Evolutionary conservation across 2,329 filamentous ascomycete species (phyloP), one percentile per base, ranked within the genome.

Genomic region (Verticillium dahliae): DNA sequence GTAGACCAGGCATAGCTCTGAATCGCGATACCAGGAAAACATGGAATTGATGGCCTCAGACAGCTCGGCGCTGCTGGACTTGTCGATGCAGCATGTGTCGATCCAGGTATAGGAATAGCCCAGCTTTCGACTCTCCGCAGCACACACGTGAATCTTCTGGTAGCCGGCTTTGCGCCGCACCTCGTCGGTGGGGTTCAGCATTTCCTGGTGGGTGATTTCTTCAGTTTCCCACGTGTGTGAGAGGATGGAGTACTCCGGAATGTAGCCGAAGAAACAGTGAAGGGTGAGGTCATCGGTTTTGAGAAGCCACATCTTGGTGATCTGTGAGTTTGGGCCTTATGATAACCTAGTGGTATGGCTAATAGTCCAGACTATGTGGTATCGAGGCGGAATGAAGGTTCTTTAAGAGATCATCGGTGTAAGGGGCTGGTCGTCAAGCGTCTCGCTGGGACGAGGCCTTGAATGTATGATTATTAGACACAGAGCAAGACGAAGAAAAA

Each of bases 221-320:
- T 71, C 69, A 4, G 61, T 33, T 11, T 62, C 65, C 67, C 69
- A 71, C n/a, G 69, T 70, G 61, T 73, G 71, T 11, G 71, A 72
- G 27, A 73, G 62, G 38, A 73, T 71, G 59, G 69, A 69, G 60
- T 72, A 73, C 50, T 63, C 58, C 4, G 71, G 70, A 2, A 1
- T 11, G 13, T 2, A 18, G 18, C 45, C 18, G 45, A 50, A 7
- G 11, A 50, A 50, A 18, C 7, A 50, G 18, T 50, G 45, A 4
- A 50, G 45, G 18, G 45, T 27, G n/a, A 50, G 45, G 18, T 22
- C 18, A 10, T 6, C 22, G 6, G 45, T 50, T 22, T n/a, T 22
- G 11, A 50, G 45, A 18, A 50, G 45, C 45, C 45, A 50, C 45
- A 50, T 50, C n/a, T 6, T 41, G 39, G 39, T 10, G 37, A 14